phyloP scores from a whole-genome alignment of 345 rosid species.

The Lepidium didymum region DNA sequence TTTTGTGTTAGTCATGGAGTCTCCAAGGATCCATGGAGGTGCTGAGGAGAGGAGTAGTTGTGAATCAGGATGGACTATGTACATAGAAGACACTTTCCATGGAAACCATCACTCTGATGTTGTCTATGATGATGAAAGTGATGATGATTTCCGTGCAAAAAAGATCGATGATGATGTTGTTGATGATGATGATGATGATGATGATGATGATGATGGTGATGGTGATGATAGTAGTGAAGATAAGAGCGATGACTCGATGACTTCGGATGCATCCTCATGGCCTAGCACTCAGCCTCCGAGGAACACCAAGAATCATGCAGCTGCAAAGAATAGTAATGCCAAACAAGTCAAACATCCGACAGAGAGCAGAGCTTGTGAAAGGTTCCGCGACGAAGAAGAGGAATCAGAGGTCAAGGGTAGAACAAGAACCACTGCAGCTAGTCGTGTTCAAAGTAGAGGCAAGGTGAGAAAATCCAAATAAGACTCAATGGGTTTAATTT shows the following conservation, averaged over 20 bases:
- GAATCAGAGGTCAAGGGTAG: constrained; percentile 27
- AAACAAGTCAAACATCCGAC: constrained; percentile 31
- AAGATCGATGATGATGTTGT: constrained; percentile 2
- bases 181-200: no score
- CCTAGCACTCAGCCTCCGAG: constrained; percentile 39
- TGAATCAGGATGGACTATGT: constrained; percentile 69
- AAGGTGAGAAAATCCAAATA: constrained; percentile 40
- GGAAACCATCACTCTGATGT: constrained; percentile 23
- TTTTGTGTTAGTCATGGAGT: constrained; percentile 35
- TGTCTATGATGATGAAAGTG: constrained; percentile 13
- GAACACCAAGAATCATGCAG: constrained; percentile 25
- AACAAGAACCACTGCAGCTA: constrained; percentile 34
- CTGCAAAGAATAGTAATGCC: constrained; percentile 20
- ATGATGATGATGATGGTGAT: no score
- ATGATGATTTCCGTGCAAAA: background rate
- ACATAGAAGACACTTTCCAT: constrained; percentile 42
- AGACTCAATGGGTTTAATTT: background rate
- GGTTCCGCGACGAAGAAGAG: constrained; percentile 21
- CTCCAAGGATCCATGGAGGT: constrained; percentile 36
- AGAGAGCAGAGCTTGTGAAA: constrained; percentile 27
- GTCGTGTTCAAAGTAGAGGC: constrained; percentile 37
- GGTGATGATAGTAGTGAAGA: constrained; percentile 17
- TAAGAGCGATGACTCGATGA: constrained; percentile 68
- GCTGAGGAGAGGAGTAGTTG: constrained; percentile 40
- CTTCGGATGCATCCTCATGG: constrained; percentile 74